Percentiles rank a stretch among this genome's conserved stretches.
These are phyloP conservation scores for Ceratonia siliqua DNA, from an alignment of 306 rosid species.

Conservation along the genomic window DNA sequence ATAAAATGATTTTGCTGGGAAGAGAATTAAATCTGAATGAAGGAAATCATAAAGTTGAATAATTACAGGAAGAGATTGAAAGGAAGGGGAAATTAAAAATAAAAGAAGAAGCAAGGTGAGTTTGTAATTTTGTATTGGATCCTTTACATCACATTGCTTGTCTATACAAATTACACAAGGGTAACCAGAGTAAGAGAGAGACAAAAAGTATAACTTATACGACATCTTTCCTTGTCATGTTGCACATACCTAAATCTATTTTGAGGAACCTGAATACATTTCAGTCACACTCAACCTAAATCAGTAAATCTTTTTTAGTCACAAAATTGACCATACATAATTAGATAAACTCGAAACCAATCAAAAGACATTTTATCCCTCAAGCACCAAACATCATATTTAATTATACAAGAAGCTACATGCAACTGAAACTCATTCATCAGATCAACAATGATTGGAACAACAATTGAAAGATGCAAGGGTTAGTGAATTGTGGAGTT, in stretches of 20 bases:
- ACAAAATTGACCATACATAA: background rate
- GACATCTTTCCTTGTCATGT: conserved; percentile 1
- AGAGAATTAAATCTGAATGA: background rate
- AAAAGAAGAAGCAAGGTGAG: background rate
- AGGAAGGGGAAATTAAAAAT: background rate
- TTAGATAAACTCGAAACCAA: conserved; percentile 5
- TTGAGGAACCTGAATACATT: conserved; percentile 11
- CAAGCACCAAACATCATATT: conserved; percentile 11
- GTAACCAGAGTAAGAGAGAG: background rate
- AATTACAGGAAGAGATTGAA: background rate
- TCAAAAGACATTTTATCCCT: background rate
- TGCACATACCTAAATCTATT: background rate
- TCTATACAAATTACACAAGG: background rate
- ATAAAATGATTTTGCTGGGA: background rate
- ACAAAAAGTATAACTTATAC: background rate
- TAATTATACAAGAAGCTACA: background rate
- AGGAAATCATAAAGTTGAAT: background rate
- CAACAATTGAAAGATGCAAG: background rate
- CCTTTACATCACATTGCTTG: background rate
- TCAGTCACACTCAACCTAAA: conserved; percentile 12
- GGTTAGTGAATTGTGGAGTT: conserved; percentile 4
- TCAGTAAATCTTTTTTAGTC: background rate
- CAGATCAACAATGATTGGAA: conserved; percentile 15
- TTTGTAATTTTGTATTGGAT: background rate
- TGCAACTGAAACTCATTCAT: conserved; percentile 9